phyloP scores from a whole-genome alignment of 495 filamentous ascomycete genomes.

The Penicillium mononematosum region DNA sequence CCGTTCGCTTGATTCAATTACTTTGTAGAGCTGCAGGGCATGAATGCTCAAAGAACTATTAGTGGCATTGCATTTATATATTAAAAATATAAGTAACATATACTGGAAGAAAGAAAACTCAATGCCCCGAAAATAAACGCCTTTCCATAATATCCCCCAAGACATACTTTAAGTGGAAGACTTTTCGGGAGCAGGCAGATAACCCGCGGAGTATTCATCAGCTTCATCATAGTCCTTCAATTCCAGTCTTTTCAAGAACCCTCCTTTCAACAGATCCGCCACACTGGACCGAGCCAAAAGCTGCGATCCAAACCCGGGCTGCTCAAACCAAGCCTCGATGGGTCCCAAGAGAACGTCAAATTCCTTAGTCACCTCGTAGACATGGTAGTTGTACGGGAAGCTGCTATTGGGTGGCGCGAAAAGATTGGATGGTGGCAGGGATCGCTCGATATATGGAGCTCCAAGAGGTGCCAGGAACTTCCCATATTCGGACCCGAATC shows the following conservation, averaged over 20 bases:
- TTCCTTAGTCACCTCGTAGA: constrained; percentile 48
- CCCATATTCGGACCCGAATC: constrained; percentile 52
- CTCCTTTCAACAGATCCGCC: constrained; percentile 23
- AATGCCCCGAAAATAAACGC: not conserved
- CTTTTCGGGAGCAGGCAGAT: constrained; percentile 16
- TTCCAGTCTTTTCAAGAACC: constrained; percentile 24
- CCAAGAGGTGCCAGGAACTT: constrained; percentile 46
- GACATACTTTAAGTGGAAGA: not conserved
- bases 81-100: not conserved
- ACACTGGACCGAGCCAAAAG: constrained; percentile 30
- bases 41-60: not conserved
- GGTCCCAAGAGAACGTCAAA: constrained; percentile 49
- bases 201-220: constrained; percentile 19
- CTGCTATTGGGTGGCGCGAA: constrained; percentile 33
- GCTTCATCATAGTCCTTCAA: constrained; percentile 23
- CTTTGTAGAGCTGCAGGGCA: not conserved
- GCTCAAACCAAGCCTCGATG: constrained; percentile 57
- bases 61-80: not conserved
- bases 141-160: not conserved
- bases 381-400: constrained; percentile 55
- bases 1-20: not conserved
- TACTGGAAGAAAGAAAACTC: not conserved
- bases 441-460: constrained; percentile 52
- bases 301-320: constrained; percentile 57
- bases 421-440: constrained; percentile 53